These are phyloP conservation scores for Talaromyces liani DNA, from an alignment of 495 filamentous ascomycete genomes.

Conservation along the genomic window DNA sequence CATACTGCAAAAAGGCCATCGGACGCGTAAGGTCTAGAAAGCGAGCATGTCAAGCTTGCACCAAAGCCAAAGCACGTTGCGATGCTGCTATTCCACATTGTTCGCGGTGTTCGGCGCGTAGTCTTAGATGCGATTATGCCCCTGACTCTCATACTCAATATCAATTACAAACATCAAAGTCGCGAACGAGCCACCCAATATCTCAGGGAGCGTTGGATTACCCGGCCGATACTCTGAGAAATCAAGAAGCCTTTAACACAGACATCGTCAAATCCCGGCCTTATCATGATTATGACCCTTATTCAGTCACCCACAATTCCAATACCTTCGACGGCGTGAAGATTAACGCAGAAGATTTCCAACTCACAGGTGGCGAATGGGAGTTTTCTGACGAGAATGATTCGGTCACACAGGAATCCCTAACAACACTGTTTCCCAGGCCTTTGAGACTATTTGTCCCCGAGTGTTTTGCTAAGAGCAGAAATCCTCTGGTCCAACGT, in stretches of 20 bases:
- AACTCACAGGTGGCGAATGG: neutral
- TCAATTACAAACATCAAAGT: neutral
- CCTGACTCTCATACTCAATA: neutral
- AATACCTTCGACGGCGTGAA: neutral
- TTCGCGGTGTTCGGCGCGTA: neutral
- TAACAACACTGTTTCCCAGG: neutral
- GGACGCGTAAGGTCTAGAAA: neutral
- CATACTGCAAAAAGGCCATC: slow-evolving; percentile 2
- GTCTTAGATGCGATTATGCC: neutral
- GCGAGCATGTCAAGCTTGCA: slow-evolving; percentile 4
- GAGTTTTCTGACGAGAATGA: neutral
- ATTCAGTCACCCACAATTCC: neutral
- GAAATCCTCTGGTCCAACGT: neutral
- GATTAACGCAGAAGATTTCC: neutral
- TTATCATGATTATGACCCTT: neutral
- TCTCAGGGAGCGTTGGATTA: neutral
- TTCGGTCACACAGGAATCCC: neutral
- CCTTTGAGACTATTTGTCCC: neutral
- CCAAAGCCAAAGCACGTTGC: slow-evolving; percentile 6
- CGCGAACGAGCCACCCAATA: neutral
- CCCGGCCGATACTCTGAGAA: neutral
- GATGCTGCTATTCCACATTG: neutral
- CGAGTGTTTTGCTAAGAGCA: neutral
- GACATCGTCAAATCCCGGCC: neutral
- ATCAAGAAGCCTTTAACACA: neutral